phyloP scores from a whole-genome alignment of 345 rosid genomes.

The Firmiana major region DNA sequence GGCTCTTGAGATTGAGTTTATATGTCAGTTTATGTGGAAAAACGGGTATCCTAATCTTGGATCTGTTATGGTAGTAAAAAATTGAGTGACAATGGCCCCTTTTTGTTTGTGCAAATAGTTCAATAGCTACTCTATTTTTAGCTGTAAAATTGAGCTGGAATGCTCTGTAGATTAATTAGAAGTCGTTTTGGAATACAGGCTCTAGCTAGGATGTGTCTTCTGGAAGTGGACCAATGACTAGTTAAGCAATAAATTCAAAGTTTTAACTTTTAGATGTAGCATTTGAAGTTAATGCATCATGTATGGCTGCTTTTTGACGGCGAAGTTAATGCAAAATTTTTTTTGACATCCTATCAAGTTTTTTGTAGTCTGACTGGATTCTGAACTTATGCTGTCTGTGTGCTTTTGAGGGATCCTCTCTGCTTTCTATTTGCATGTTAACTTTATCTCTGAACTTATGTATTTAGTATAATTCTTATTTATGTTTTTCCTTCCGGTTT shows the following conservation, averaged over 20 bases:
- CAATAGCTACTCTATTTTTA: conserved; percentile 12
- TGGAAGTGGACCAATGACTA: conserved; percentile 9
- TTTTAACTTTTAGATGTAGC: background rate
- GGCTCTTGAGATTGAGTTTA: conserved; percentile 16
- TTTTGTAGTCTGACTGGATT: background rate
- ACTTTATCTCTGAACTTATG: background rate
- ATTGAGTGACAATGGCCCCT: background rate
- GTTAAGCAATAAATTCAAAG: conserved; percentile 10
- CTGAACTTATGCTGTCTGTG: background rate
- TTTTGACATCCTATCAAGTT: background rate
- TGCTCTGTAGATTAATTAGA: conserved; percentile 5
- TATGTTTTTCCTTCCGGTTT: background rate
- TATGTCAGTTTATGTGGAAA: conserved; percentile 11
- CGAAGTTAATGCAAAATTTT: background rate
- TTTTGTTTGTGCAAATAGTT: background rate
- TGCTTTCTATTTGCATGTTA: conserved; percentile 5
- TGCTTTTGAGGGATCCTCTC: background rate
- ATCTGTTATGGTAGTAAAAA: conserved; percentile 18
- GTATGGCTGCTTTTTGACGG: background rate
- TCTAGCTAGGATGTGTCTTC: conserved; percentile 1
- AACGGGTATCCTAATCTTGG: conserved; percentile 17
- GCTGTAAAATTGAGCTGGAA: conserved; percentile 30
- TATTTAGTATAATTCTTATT: background rate
- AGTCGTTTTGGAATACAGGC: background rate
- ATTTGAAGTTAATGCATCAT: background rate